Conservation (phyloP, 2,329 filamentous ascomycete species). For the Hortaea werneckii region DNA sequence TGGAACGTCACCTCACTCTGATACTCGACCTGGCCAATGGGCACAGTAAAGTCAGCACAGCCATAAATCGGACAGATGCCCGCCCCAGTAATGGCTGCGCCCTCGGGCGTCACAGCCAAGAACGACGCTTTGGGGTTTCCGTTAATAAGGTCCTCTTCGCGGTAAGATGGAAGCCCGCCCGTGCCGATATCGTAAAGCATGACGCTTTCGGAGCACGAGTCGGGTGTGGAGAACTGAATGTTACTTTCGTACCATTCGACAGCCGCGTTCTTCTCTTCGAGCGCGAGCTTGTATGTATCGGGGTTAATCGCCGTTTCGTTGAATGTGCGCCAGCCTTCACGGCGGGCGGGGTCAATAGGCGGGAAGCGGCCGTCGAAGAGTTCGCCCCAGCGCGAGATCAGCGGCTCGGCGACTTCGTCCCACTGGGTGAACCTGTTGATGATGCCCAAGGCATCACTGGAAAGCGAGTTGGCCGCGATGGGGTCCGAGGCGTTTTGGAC, state of each 20-base stretch:
- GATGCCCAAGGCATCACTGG: constrained; percentile 17
- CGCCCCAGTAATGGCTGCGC: background rate
- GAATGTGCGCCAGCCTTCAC: constrained; percentile 20
- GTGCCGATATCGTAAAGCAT: constrained; percentile 36
- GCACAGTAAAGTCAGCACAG: constrained; percentile 33
- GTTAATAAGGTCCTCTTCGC: background rate
- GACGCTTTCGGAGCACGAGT: constrained; percentile 32
- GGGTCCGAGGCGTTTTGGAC: constrained; percentile 20
- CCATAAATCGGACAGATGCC: constrained; percentile 5
- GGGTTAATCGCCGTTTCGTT: constrained; percentile 14
- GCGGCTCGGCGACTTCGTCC: constrained; percentile 23
- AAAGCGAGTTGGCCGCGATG: constrained; percentile 21
- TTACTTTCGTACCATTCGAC: constrained; percentile 31
- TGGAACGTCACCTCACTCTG: constrained; percentile 30
- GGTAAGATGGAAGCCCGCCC: constrained; percentile 18
- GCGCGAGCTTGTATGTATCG: constrained; percentile 15
- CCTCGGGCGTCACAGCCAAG: background rate
- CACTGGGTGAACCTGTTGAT: constrained; percentile 28
- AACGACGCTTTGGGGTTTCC: background rate
- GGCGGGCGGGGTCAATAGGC: constrained; percentile 29
- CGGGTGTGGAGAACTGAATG: constrained; percentile 27
- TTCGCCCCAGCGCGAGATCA: constrained; percentile 24
- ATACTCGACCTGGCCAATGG: constrained; percentile 35
- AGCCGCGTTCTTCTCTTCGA: constrained; percentile 21
- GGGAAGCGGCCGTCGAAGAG: constrained; percentile 31